Percentiles rank a stretch among this genome's conserved stretches.
Conservation (phyloP, 345 rosid genomes). For the Draba incana region DNA sequence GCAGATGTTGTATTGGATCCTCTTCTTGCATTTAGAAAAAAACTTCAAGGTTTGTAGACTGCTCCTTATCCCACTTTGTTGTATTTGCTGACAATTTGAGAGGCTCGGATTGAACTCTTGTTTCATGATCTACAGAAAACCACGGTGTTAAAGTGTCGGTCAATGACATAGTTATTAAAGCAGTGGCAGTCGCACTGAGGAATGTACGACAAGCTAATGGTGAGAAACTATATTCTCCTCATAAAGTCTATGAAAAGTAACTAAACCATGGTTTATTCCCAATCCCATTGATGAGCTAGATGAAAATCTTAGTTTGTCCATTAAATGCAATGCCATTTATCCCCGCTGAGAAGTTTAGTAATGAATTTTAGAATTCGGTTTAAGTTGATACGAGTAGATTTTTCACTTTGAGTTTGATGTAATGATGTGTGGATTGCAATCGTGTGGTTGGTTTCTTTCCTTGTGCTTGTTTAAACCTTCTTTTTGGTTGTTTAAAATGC, state of each 20-base stretch:
- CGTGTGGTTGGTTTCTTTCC: conserved; percentile 16
- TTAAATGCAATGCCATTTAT: neutral
- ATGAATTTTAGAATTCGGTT: conserved; percentile 14
- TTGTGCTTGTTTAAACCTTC: conserved; percentile 19
- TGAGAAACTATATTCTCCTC: conserved; percentile 44
- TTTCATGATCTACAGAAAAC: conserved; percentile 59
- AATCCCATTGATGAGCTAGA: conserved; percentile 14
- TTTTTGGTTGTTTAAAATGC: conserved; percentile 34
- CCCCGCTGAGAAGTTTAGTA: conserved; percentile 1
- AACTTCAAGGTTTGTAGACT: conserved; percentile 71
- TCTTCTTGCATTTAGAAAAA: conserved; percentile 89
- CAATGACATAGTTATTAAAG: conserved; percentile 94
- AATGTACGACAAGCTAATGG: conserved; percentile 93
- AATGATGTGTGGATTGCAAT: conserved; percentile 21
- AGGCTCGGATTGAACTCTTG: conserved; percentile 35
- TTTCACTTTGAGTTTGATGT: conserved; percentile 21
- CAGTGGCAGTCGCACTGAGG: conserved; percentile 81
- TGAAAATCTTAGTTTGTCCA: conserved; percentile 8
- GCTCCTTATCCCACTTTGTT: conserved; percentile 15
- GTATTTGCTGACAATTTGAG: conserved; percentile 25
- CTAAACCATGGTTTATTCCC: conserved; percentile 6
- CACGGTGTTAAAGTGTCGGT: conserved; percentile 93
- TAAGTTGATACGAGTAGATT: conserved; percentile 11
- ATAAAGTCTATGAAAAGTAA: conserved; percentile 3
- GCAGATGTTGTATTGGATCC: conserved; percentile 96